phyloP scores from a whole-genome alignment of 202 grass and related monocot genomes.

The Bolboschoenoplectus hybrid region DNA sequence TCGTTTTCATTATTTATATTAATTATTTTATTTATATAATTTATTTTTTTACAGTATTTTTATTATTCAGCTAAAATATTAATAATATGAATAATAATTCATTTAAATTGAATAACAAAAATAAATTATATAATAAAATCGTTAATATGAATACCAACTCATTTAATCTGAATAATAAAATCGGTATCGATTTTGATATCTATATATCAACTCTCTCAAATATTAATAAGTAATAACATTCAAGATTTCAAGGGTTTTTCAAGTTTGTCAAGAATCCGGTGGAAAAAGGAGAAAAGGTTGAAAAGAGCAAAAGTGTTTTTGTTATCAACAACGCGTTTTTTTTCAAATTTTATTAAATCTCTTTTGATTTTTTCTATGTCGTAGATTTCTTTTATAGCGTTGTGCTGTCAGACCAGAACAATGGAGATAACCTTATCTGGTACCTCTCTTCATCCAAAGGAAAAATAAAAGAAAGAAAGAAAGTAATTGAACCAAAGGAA shows the following conservation, averaged over 20 bases:
- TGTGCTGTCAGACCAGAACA: constrained; percentile 38
- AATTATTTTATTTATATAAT: too few relatives aligned
- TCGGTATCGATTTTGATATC: too few relatives aligned
- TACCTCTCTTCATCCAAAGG: constrained; percentile 33
- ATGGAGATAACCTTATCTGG: constrained; percentile 38
- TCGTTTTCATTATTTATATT: too few relatives aligned
- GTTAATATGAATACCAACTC: too few relatives aligned
- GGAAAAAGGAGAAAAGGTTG: constrained; percentile 30
- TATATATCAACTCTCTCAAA: too few relatives aligned
- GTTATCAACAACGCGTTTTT: constrained; percentile 30
- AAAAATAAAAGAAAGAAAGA: background rate
- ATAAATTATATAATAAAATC: too few relatives aligned
- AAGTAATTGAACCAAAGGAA: background rate
- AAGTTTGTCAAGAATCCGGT: constrained; percentile 34
- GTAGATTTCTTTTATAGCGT: constrained; percentile 49
- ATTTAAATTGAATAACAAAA: too few relatives aligned
- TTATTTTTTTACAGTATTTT: too few relatives aligned
- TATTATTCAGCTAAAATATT: too few relatives aligned
- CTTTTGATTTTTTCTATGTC: constrained; percentile 24
- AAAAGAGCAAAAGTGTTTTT: constrained; percentile 52
- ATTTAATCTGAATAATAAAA: too few relatives aligned
- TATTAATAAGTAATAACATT: background rate
- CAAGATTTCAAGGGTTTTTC: background rate
- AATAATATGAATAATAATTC: too few relatives aligned
- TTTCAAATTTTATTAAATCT: background rate